phyloP scores from a whole-genome alignment of 2,329 filamentous ascomycete species.

The Plenodomus lindquistii region DNA sequence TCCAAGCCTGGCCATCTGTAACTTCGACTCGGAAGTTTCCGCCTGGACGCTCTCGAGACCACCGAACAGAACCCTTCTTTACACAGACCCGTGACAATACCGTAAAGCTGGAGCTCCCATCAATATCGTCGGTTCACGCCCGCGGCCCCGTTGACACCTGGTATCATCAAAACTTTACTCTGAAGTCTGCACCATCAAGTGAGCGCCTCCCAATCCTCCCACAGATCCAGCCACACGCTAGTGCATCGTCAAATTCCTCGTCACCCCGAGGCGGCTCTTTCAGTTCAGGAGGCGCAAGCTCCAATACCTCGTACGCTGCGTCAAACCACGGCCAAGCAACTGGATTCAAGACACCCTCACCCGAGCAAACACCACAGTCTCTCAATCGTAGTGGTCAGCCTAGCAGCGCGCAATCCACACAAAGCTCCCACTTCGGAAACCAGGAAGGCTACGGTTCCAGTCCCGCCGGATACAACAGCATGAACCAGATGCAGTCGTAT shows the following conservation, averaged over 20 bases:
- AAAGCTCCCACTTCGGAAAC: slow-evolving; percentile 45
- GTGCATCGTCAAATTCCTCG: slow-evolving; percentile 70
- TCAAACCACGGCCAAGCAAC: slow-evolving; percentile 55
- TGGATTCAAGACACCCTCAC: slow-evolving; percentile 78
- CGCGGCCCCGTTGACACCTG: slow-evolving; percentile 75
- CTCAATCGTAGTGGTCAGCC: slow-evolving; percentile 41
- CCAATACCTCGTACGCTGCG: slow-evolving; percentile 60
- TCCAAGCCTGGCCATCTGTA: slow-evolving; percentile 32
- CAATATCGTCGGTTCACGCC: slow-evolving; percentile 80
- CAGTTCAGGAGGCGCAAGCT: slow-evolving; percentile 60
- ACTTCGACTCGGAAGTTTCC: slow-evolving; percentile 20
- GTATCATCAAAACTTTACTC: slow-evolving; percentile 68
- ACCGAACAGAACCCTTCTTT: slow-evolving; percentile 4
- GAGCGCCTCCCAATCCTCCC: slow-evolving; percentile 74
- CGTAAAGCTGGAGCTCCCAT: slow-evolving; percentile 94
- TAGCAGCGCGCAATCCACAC: slow-evolving; percentile 44
- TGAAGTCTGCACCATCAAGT: slow-evolving; percentile 69
- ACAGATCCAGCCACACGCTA: slow-evolving; percentile 65
- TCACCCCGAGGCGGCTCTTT: slow-evolving; percentile 78
- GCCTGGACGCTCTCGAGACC: slow-evolving; percentile 14
- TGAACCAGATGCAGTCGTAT: slow-evolving; percentile 82
- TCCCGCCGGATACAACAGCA: slow-evolving; percentile 55
- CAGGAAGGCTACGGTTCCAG: slow-evolving; percentile 46
- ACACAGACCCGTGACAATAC: slow-evolving; percentile 52
- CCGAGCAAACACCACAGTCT: slow-evolving; percentile 61